Evolutionary conservation across 2,329 filamentous ascomycete genomes (phyloP), one percentile per base, ranked within the genome.

Genomic region (Penicillium fuscoglaucum): DNA sequence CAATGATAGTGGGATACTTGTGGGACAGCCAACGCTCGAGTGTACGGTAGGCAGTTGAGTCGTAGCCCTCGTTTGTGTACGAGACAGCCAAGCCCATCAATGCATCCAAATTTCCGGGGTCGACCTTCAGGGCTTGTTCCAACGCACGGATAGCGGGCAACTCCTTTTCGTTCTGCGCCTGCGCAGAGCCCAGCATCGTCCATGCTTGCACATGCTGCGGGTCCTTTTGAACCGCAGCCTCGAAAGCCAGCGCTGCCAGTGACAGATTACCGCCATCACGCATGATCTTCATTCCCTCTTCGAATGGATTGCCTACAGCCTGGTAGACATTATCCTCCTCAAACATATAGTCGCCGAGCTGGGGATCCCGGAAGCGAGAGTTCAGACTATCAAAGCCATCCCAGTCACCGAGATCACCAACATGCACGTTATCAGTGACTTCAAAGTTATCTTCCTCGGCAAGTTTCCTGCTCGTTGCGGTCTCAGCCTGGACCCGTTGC

Each of bases 121-220:
- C 93, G 29, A 95, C 82, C 75, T 93, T 93, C 63, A 97, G 79
- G 0, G 93, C 92, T 73, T 95, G 90, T 76, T 98, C 93, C 60
- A 98, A 82, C 3, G 95, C 95, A 35, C 95, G 88, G 64, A 99
- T 97, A 2, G 95, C 95, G 0, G 95, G 93, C 9, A 91, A 90
- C 76, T 99, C 95, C 79, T 99, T 99, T 76, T 99, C 95, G 75
- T 99, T 99, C 75, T 99, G 95, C 21, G 95, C 95, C 78, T 99
- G 95, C 19, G 93, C 90, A 54, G 89, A 88, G 53, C 95, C 95
- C 33, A 99, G 85, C 69, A 92, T 89, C 10, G 93, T 91, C 95
- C 95, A 99, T 3, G 95, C 95, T 55, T 96, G 90, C 39, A 93
- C 87, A 73, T 98, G 93, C 55, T 89, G 82, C 0, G 91, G 86